These are phyloP conservation scores for Auriscalpium microsporum DNA, from an alignment of 768 basidiomycete species.

Conservation along the genomic window DNA sequence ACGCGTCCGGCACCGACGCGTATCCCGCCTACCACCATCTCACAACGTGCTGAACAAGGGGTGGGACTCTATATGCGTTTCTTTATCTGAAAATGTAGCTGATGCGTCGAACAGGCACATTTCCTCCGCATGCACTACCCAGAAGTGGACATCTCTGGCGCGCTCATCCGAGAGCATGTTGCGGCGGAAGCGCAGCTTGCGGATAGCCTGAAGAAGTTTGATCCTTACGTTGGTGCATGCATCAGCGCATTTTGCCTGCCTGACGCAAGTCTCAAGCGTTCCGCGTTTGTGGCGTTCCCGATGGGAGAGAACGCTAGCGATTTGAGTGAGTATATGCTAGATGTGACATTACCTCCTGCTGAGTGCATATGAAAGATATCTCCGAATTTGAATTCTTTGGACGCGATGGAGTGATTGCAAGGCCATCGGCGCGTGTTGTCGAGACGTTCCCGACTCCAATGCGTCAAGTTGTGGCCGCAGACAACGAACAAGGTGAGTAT, in stretches of 20 bases:
- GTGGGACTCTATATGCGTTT: constrained; percentile 30
- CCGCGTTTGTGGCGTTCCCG: constrained; percentile 45
- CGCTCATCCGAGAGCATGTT: constrained; percentile 53
- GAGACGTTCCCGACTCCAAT: constrained; percentile 60
- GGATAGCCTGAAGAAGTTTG: constrained; percentile 34
- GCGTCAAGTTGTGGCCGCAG: constrained; percentile 38
- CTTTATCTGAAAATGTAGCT: neutral
- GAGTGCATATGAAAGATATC: constrained; percentile 33
- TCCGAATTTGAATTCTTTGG: constrained; percentile 31
- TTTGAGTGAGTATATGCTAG: constrained; percentile 41
- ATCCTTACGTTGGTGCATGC: constrained; percentile 50
- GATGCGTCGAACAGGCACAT: constrained; percentile 41
- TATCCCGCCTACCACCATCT: constrained; percentile 25
- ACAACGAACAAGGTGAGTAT: neutral
- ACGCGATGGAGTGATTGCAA: constrained; percentile 25
- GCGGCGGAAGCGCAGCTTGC: constrained; percentile 33
- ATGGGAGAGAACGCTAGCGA: constrained; percentile 51
- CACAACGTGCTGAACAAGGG: constrained; percentile 57
- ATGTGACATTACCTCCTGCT: no score
- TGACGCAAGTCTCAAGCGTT: constrained; percentile 16
- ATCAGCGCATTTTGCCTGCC: constrained; percentile 34
- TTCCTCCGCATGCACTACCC: constrained; percentile 66
- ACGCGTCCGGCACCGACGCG: constrained; percentile 34
- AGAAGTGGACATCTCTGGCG: constrained; percentile 65
- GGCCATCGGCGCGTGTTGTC: constrained; percentile 33